Evolutionary conservation across 345 rosid genomes (phyloP).

Genomic region (Viola odorata): DNA sequence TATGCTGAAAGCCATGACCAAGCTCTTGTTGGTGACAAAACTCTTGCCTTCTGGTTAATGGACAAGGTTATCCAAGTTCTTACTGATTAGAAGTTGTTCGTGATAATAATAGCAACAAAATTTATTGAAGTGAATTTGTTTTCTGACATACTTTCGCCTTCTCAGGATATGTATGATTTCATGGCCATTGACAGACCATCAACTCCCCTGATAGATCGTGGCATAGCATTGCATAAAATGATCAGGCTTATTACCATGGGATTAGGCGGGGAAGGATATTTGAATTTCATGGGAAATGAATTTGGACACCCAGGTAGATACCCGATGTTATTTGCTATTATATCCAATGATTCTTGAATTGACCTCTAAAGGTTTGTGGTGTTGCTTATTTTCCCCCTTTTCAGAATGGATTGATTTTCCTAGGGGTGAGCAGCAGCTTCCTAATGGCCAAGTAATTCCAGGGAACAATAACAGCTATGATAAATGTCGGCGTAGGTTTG

Average conservation of each 20-base stretch:
- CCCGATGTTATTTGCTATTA: not conserved
- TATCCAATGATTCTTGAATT: not conserved
- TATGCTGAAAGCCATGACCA: slow-evolving; percentile 99
- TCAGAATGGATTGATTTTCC: slow-evolving; percentile 99
- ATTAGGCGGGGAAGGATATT: slow-evolving; percentile 95
- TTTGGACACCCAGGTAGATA: slow-evolving; percentile 93
- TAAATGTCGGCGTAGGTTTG: slow-evolving; percentile 91
- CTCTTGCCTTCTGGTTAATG: slow-evolving; percentile 97
- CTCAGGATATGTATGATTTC: slow-evolving; percentile 95
- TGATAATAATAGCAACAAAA: too few relatives aligned
- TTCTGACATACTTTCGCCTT: slow-evolving; percentile 1
- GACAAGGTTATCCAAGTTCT: slow-evolving; percentile 58
- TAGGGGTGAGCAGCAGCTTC: slow-evolving; percentile 77
- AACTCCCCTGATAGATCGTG: slow-evolving; percentile 82
- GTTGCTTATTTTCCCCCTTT: slow-evolving; percentile 9
- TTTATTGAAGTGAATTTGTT: too few relatives aligned
- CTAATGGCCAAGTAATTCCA: slow-evolving; percentile 50
- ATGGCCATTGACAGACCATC: slow-evolving; percentile 82
- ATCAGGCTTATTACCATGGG: slow-evolving; percentile 92
- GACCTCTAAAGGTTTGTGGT: not conserved
- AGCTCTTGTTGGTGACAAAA: slow-evolving; percentile 99
- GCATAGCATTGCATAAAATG: slow-evolving; percentile 96
- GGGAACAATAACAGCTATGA: slow-evolving; percentile 82
- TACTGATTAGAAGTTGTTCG: not conserved
- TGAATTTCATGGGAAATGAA: slow-evolving; percentile 99